Base-by-base conservation (phyloP, 2,329 filamentous ascomycete genomes). In the Penicillium occitanis region DNA sequence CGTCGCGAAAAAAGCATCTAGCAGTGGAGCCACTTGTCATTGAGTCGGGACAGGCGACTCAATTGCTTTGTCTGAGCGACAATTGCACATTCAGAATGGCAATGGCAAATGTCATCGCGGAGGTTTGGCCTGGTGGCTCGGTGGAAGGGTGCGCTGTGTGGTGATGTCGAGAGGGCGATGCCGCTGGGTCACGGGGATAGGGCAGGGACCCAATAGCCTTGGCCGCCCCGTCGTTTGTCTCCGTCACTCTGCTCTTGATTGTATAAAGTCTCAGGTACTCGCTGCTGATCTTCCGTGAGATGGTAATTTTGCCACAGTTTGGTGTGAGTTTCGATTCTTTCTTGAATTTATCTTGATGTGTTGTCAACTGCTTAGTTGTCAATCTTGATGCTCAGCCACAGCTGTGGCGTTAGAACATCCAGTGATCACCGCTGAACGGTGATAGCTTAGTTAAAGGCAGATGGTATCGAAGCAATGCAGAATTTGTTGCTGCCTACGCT, bases 1-100 rank as follows among this genome's bases (percentile, higher is more conserved):
- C 51, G 61, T 50, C 37, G 44, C 59, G 64, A 55, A 66, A 60
- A 55, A 37, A 8, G 30, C 64, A 58, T 48, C 13, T 65, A 66
- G 64, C 66, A 63, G 67, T 63, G 67, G 64, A 63, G 64, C 69
- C 69, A 71, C 50, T 50, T 53, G 61, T 64, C 65, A 67, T 63
- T 60, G 65, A 67, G 65, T 42, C 57, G 37, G 40, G 35, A 51
- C 60, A 59, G 61, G 44, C 55, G 53, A 62, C 59, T 67, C 64
- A 68, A 66, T 66, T 66, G 67, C 57, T 60, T 48, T 59, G 42
- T 40, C 25, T 51, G 55, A 57, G 57, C 60, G 25, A 44, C 35
- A 37, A 35, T 37, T 61, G 40, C 33, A 62, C 51, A 57, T 66
- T 61, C 48, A 25, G n/a, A 28, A 48, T 10, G 19, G 33, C 55